Conservation (phyloP, 192 early-diverging fungal species). For the Gryganskiella cystojenkinii region DNA sequence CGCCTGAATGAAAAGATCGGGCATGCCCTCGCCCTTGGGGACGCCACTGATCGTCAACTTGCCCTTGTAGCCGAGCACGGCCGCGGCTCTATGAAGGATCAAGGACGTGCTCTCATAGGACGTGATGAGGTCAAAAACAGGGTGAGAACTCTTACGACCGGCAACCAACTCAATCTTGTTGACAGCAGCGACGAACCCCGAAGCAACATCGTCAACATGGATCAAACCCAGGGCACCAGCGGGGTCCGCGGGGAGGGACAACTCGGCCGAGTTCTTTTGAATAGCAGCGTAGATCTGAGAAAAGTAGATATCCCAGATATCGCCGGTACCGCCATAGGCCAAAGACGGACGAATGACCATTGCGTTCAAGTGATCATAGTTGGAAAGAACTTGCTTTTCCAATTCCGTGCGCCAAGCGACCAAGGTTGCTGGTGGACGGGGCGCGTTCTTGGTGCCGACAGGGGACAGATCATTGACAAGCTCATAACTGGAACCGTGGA, state of each 20-base stretch:
- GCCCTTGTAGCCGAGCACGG: slow-evolving; percentile 25
- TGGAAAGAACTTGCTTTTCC: slow-evolving; percentile 29
- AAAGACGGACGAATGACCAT: slow-evolving; percentile 40
- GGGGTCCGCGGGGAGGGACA: slow-evolving; percentile 17
- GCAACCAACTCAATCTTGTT: slow-evolving; percentile 26
- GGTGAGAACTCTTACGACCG: slow-evolving; percentile 19
- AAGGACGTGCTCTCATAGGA: slow-evolving; percentile 37
- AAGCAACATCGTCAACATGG: slow-evolving; percentile 53
- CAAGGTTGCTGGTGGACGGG: slow-evolving; percentile 11
- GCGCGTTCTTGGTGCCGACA: slow-evolving; percentile 3
- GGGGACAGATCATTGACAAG: slow-evolving; percentile 10
- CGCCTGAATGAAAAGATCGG: slow-evolving; percentile 9
- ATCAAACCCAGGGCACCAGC: slow-evolving; percentile 13
- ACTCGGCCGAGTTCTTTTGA: slow-evolving; percentile 8
- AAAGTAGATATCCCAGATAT: slow-evolving; percentile 32
- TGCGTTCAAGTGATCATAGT: slow-evolving; percentile 25
- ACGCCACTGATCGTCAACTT: slow-evolving; percentile 3
- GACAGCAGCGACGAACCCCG: slow-evolving; percentile 30
- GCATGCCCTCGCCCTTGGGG: not conserved
- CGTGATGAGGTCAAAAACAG: slow-evolving; percentile 40
- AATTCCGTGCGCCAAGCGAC: slow-evolving; percentile 45
- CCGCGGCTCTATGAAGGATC: slow-evolving; percentile 27
- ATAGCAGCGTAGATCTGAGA: slow-evolving; percentile 12
- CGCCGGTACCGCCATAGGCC: slow-evolving; percentile 26
- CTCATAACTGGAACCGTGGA: slow-evolving; percentile 12